Base-by-base conservation (phyloP, 768 basidiomycete genomes). In the Phanerochaete carnosa region DNA sequence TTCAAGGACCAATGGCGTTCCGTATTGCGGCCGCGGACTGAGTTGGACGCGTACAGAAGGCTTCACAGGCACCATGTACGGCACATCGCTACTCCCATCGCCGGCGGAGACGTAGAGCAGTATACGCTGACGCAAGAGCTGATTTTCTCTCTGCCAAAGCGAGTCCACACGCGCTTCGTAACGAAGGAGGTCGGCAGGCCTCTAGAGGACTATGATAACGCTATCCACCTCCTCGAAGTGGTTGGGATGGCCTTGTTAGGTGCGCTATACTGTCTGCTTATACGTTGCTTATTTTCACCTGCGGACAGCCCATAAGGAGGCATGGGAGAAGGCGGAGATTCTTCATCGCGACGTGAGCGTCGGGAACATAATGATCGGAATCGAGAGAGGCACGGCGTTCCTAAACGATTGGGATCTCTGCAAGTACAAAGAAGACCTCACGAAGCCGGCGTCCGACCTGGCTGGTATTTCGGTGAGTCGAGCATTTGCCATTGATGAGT, bases 1-100 rank as follows among this genome's bases (percentile, higher is more conserved):
- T n/a, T 59, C 22, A 59, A 59, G 35, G 58, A 59, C 15, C 35
- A 28, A 5, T 58, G 57, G 57, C 45, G 45, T 2, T 8, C 57
- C 25, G 2, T 15, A 11, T 15, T 12, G 30, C 39, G 39, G 5
- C 39, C 1, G 15, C 45, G 25, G 45, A 22, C 9, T 28, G 45
- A 58, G 35, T 4, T 58, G 6, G 57, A 58, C 2, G 25, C 23
- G 30, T 58, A 58, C 57, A 2, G 15, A n/a, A 13, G 9, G 1
- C 45, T 58, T 26, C 29, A 35, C 3, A 28, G 22, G 22, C 13
- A 58, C 9, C 22, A 15, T 3, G 57, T 58, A 5, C 19, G 25
- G 22, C 15, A 33, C 57, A 30, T 58, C 32, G 57, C 57, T 6
- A 58, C 57, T 16, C 43, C 57, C 22, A 2, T 58, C 26, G 46